Evolutionary conservation across 441 rosid genomes (phyloP), one percentile per base, ranked within the genome.

Genomic region (Syzygium syzygioides): DNA sequence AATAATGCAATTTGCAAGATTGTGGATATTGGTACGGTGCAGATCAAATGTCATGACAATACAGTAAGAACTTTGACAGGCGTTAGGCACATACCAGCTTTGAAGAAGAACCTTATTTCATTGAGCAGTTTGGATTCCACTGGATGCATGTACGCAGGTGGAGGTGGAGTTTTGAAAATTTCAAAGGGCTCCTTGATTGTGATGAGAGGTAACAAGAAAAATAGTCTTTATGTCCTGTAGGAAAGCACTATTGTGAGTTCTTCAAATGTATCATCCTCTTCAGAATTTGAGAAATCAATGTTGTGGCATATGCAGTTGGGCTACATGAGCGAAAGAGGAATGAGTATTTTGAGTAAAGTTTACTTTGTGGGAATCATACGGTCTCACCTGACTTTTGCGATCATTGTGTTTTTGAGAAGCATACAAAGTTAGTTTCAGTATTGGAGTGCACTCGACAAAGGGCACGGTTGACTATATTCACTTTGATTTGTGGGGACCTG

Each of bases 1-100:
- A 62, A 62, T 1, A 62, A 15, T 62, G 20, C 1, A 2, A 9
- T n/a, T 62, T 62, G 19, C 1, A n/a, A 0, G 71, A 62, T n/a
- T 62, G 34, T 4, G 5, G 11, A 9, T 62, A n/a, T 0, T 6
- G 5, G 32, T n/a, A 62, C 0, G 0, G 0, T n/a, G 37, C 0
- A 0, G 11, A 64, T 30, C 5, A 64, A 30, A 64, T 64, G 37
- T 64, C 12, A 30, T n/a, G 11, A 64, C 20, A 64, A 64, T 2
- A 15, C 14, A 64, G 20, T 64, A 64, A 64, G 20, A 64, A 64
- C 4, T 62, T 62, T 62, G 20, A 7, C 0, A 55, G 59, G 1
- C 8, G 0, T 55, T 55, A 7, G 59, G 59, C 20, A 19, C 19
- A 55, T 55, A 15, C 8, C 2, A 18, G 20, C 18, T 55, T 55